Evolutionary conservation across 768 basidiomycete species (phyloP), one percentile per base, ranked within the genome.

Genomic region (Lactifluus subvellereus): DNA sequence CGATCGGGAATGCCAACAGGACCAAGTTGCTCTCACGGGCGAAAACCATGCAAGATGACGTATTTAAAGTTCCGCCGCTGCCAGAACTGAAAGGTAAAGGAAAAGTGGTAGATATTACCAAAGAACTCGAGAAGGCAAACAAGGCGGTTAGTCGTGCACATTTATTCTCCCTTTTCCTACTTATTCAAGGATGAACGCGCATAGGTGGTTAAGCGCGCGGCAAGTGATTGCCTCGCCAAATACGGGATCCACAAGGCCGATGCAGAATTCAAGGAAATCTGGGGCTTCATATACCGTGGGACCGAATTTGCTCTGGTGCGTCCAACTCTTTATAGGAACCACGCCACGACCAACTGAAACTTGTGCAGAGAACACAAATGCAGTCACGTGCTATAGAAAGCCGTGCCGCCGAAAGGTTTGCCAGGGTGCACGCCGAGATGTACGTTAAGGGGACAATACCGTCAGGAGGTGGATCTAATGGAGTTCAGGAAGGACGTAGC

Each of bases 91-190:
- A 72, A 66, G 76, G 74, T 8, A 77, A 74, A 32, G 70, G 70
- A 1, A 71, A 69, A 13, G 70, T 65, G 9, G 61, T 69, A 9
- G 78, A 65, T 73, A 80, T 73, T 71, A 76, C 52, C 37, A 61
- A 70, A 33, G 71, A 75, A 59, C 68, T 82, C 47, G 86, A 88
- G 74, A 80, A 77, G 67, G 75, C 77, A 6, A 89, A 88, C 69
- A 88, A 85, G 72, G 79, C 78, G 64, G 87, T 88, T 65, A 68
- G 79, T 72, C 20, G 3, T 32, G 22, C 33, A 42, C 11, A 4
- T 45, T 32, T 5, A 54, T 22, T n/a, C 11, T 27, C 32, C 18
- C 7, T 22, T 27, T 47, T 37, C 30, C 35, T 32, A n/a, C 14
- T 52, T 11, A 45, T 20, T n/a, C 30, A 5, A 27, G 45, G 22